Evolutionary conservation across 2,329 filamentous ascomycete species (phyloP), one percentile per base, ranked within the genome.

Genomic region (Verticillium longisporum): DNA sequence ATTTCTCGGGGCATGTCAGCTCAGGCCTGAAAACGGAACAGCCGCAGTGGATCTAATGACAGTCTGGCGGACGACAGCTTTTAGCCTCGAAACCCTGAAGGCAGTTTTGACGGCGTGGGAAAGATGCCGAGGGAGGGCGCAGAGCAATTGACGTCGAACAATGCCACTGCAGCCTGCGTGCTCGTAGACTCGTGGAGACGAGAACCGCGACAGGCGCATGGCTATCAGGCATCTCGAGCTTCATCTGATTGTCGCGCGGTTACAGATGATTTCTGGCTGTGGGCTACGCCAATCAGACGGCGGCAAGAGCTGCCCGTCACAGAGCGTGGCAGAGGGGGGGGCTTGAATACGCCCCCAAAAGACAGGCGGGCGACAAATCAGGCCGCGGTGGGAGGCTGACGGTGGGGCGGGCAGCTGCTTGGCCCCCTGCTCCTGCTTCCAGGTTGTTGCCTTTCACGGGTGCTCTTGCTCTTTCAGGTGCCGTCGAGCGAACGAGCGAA

Each of bases 171-270:
- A 31, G 26, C 3, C 3, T 31, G 26, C 26, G 4, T 4, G 26
- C 0, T 31, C 26, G 26, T 31, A 4, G 4, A 31, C 26, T 4
- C 26, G 26, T 26, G 5, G 3, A 45, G 9, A 45, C 15, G 38
- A 45, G 38, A 9, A 10, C 14, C 14, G 36, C 14, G 36, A 37
- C 36, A 14, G 11, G 18, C 15, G 45, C 31, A 26, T 31, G 21
- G n/a, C 53, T 14, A 50, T 50, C 45, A 50, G 13, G 45, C 45
- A 50, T 50, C 18, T 26, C 45, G 45, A 50, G 45, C 45, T 50
- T 50, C 45, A 50, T 50, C 45, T 50, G 59, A 37, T 55, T 61
- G 59, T 61, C 59, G 59, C 59, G 59, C 59, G 59, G 59, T 58
- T 61, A 61, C 59, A 61, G 26, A 10, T 58, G n/a, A 50, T 50